Evolutionary conservation across 306 rosid species (phyloP), one percentile per base, ranked within the genome.

Genomic region (Cucumis sativus): DNA sequence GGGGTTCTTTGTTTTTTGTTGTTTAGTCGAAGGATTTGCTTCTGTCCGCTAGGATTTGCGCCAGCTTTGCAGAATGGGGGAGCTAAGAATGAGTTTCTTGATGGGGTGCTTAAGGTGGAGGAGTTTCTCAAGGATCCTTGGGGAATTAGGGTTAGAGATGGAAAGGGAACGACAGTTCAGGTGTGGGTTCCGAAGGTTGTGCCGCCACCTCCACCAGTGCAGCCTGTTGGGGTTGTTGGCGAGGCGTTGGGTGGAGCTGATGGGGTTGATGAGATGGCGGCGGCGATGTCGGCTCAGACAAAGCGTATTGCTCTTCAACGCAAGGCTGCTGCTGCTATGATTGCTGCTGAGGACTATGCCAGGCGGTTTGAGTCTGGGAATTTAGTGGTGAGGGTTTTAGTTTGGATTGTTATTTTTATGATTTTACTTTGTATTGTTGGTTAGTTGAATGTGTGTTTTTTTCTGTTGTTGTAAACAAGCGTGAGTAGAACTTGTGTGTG

Each of bases 331-430:
- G 98, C 97, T 13, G 97, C 97, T 6, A 96, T 92, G 99, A 88
- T 96, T 1, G 98, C 98, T 2, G 98, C 98, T 0, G 99, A 96
- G 87, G 98, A 96, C 81, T 96, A 86, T 20, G 99, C 97, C 0
- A 82, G 97, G 43, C 87, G 91, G 52, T 88, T 96, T 39, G 99
- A 92, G 82, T 86, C 97, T 57, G 92, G 92, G 11, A 93, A 88
- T 75, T 84, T 86, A 80, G 78, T 69, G 89, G 89, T 86, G 84
- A 81, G 89, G 15, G 67, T 82, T 40, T 79, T 54, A 16, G 45
- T 41, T 77, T 47, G 1, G 33, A n/a, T 58, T 10, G 45, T n/a
- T 75, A 66, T 76, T 1, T 9, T 61, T 43, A 13, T 74, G 23
- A 13, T 54, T 49, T 73, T 8, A 9, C 25, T 28, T 51, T 17